Evolutionary conservation across 495 filamentous ascomycete species (phyloP), one percentile per base, ranked within the genome.

Genomic region (Astrothelium subdiscretum): DNA sequence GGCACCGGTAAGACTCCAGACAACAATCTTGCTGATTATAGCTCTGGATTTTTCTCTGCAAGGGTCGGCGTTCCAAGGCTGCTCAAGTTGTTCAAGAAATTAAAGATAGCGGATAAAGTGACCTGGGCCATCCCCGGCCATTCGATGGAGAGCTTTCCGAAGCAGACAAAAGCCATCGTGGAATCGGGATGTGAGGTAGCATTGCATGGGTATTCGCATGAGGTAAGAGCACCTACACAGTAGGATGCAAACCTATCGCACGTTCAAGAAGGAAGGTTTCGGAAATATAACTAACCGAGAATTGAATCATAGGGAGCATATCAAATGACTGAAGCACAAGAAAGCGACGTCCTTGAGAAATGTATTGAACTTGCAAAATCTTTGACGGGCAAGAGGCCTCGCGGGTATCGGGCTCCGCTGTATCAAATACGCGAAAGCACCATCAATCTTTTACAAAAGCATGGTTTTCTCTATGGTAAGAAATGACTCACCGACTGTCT

Each of bases 41-140:
- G 48, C 15, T 3, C 48, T 10, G 83, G 83, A 0, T 81, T 82
- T 68, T 85, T 87, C 65, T 77, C 79, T 32, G 84, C 79, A 11
- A 74, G 76, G 59, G 82, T 85, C 15, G 84, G 83, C 57, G 83
- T 83, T 12, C 81, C 79, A 0, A 79, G 84, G 26, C 71, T 87
- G 15, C 69, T 87, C 5, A 81, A 79, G 43, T 73, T 87, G 57
- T 78, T 87, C 63, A 74, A 77, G 31, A 83, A 81, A 65, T 75
- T 80, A 43, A 68, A 68, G 11, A 76, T 86, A 38, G 70, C 78
- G 4, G 72, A 81, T 4, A 77, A 78, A 31, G 74, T 81, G 20
- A 84, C 83, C 3, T 87, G 84, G 84, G 85, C 85, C 65, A 78
- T 87, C 24, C 84, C 84, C 0, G 83, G 84, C 8, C 83, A 87